Evolutionary conservation across 1,284 basidiomycete species (phyloP), one percentile per base, ranked within the genome.

Genomic region (Marasmius tenuissimus): DNA sequence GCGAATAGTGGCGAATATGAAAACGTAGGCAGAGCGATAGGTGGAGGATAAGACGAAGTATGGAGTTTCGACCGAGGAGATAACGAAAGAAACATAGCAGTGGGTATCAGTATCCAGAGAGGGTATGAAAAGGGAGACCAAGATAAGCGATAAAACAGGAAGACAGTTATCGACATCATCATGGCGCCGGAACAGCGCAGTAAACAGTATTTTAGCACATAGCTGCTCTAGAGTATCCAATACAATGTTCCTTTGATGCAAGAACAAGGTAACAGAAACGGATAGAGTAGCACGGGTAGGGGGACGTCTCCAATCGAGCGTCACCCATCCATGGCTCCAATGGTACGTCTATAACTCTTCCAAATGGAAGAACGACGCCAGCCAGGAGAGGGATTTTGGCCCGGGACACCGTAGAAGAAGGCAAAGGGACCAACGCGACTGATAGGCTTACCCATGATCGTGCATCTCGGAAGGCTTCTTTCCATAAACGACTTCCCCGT

Each of bases 391-490:
- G 56, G 57, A 49, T 39, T 52, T 53, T 48, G 58, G 58, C 49
- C 60, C 63, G 60, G 57, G 61, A 61, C 59, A 62, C 63, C 66
- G 60, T 61, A 65, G 58, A 65, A 66, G 55, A 35, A 62, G 60
- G 62, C 58, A 58, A 63, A 47, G 18, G 55, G 67, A 51, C 58
- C 57, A 65, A 68, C 66, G 27, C 27, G 61, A 60, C 64, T 70
- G 64, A 67, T 64, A 70, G 71, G 85, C 92, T 92, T 85, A 94
- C 94, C 93, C 93, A 86, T 92, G 91, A 73, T 95, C 94, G 68
- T 93, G 92, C 92, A 94, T 94, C 73, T 96, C 93, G 58, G 89
- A 91, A 3, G 93, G 92, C 68, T 90, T 84, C 65, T 87, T 83
- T 38, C 80, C 79, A 67, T 79, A 81, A 1, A 80, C 72, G 53